Percentiles rank a stretch among this genome's conserved stretches.
These are phyloP conservation scores for Colletotrichum eleusines DNA, from an alignment of 2,329 filamentous ascomycete species.

Conservation along the genomic window DNA sequence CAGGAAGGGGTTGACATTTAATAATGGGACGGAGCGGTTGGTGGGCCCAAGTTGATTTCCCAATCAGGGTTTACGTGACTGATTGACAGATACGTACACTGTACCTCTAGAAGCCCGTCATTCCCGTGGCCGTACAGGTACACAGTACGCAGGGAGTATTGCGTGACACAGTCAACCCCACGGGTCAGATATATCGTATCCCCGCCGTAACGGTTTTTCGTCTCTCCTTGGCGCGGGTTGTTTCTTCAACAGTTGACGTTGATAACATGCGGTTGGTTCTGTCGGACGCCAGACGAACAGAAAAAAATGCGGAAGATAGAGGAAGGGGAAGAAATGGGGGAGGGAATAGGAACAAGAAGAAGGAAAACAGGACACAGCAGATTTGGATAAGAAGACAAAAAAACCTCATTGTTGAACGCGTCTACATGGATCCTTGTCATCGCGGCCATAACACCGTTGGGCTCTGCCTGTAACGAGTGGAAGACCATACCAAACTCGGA, in stretches of 20 bases:
- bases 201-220: too few species aligned
- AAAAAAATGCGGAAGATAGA: background rate
- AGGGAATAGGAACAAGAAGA: too few species aligned
- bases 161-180: too few species aligned
- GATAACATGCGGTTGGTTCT: background rate
- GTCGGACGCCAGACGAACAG: too few species aligned
- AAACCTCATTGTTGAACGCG: background rate
- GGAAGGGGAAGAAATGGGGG: background rate
- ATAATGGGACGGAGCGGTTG: too few species aligned
- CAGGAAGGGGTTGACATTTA: background rate
- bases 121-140: background rate
- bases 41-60: background rate
- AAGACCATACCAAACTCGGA: conserved; percentile 7
- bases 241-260: background rate
- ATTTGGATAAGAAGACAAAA: too few species aligned
- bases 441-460: background rate
- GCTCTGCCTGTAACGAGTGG: conserved; percentile 17
- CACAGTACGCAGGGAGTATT: background rate
- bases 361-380: too few species aligned
- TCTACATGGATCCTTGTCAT: too few species aligned
- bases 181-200: too few species aligned
- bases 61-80: background rate
- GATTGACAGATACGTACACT: background rate
- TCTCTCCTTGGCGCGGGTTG: background rate
- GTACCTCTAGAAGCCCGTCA: too few species aligned